A percentile compares a stretch with the other conserved stretches of the same genome.
phyloP scores from a whole-genome alignment of 2,329 filamentous ascomycete genomes.

The Drechslerella dactyloides region DNA sequence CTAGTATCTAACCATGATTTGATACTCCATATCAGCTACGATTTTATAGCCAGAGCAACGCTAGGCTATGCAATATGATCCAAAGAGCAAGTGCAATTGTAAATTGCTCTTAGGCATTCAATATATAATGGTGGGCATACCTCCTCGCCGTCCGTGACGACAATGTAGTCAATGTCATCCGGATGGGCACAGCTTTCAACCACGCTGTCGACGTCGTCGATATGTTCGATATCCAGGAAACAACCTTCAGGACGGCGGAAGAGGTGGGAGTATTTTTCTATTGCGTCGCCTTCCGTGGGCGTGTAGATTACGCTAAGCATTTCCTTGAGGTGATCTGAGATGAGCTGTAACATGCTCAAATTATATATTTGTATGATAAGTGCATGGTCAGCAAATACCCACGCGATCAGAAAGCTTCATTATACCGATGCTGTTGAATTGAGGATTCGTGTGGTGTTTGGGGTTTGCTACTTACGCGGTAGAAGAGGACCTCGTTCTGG shows the following conservation, averaged over 20 bases:
- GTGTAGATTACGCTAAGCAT: conserved; percentile 94
- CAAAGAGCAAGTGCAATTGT: too few relatives aligned
- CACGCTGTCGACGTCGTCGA: conserved; percentile 51
- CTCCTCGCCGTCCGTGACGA: conserved; percentile 71
- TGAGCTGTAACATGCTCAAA: conserved; percentile 63
- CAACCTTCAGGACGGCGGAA: conserved; percentile 82
- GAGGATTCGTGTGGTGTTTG: too few relatives aligned
- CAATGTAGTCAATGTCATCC: conserved; percentile 85
- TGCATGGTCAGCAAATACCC: conserved; percentile 26
- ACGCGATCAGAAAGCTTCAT: conserved; percentile 10
- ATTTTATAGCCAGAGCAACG: conserved; percentile 28
- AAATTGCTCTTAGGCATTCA: too few relatives aligned
- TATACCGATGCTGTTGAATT: too few relatives aligned
- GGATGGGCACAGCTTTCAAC: conserved; percentile 67
- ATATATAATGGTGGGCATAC: conserved; percentile 20
- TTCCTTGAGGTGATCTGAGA: conserved; percentile 78
- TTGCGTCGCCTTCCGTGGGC: conserved; percentile 86
- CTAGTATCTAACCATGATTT: conserved; percentile 67
- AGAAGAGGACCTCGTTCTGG: conserved; percentile 85
- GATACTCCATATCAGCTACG: too few relatives aligned
- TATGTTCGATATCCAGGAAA: conserved; percentile 67
- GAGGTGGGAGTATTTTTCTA: conserved; percentile 78
- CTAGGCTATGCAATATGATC: neutral
- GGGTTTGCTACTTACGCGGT: conserved; percentile 70
- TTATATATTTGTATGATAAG: neutral